These are phyloP conservation scores for Fennellomyces sp. DNA, from an alignment of 371 early-diverging fungal genomes.

Conservation along the genomic window DNA sequence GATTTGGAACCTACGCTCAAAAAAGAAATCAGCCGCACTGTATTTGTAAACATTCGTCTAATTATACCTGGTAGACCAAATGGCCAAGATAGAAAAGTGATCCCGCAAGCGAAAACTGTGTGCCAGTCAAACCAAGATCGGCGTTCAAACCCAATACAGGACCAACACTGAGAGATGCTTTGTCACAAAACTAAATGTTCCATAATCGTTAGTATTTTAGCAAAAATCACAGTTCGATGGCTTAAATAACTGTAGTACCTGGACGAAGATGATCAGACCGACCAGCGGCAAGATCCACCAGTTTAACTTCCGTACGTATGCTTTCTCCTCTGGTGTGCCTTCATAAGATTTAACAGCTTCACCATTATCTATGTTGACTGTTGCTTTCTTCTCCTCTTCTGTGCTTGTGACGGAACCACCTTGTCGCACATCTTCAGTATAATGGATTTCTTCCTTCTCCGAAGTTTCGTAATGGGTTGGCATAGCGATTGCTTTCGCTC, in stretches of 20 bases:
- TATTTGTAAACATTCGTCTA: too few relatives aligned
- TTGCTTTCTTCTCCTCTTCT: background rate
- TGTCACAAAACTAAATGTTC: slow-evolving; percentile 36
- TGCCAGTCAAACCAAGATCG: slow-evolving; percentile 22
- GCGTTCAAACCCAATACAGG: slow-evolving; percentile 35
- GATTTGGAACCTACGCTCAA: slow-evolving; percentile 17
- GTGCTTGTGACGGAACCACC: background rate
- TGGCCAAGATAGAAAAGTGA: slow-evolving; percentile 43
- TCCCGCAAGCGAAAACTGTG: slow-evolving; percentile 29
- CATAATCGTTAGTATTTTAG: background rate
- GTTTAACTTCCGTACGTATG: slow-evolving; percentile 30
- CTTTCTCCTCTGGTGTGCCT: slow-evolving; percentile 26
- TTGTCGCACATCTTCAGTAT: slow-evolving; percentile 6
- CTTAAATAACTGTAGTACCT: slow-evolving; percentile 10
- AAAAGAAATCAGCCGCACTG: too few relatives aligned
- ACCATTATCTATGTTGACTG: background rate
- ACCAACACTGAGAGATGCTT: slow-evolving; percentile 36
- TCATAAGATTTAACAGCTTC: background rate
- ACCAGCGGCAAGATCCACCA: slow-evolving; percentile 23
- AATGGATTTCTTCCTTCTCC: background rate
- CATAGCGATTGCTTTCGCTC: background rate
- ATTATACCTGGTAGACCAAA: slow-evolving; percentile 31
- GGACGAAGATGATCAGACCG: slow-evolving; percentile 27
- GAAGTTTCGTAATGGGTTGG: background rate
- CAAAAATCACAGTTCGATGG: background rate